Evolutionary conservation across 108 stramenopile genomes (phyloP), one percentile per base, ranked within the genome.

Genomic region (Cyclotella cryptica): DNA sequence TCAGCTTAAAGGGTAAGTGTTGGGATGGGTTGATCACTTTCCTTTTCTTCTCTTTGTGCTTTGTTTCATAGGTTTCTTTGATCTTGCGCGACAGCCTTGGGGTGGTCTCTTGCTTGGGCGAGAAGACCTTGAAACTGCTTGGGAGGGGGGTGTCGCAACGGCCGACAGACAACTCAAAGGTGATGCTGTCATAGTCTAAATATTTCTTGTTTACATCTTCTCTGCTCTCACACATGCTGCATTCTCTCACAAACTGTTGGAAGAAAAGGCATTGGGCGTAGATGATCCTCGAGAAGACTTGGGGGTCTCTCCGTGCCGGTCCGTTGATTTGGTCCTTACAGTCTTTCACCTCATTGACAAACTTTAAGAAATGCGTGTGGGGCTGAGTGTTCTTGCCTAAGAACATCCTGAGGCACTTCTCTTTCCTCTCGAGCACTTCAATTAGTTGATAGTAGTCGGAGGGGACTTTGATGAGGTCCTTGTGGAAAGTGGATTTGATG

Each of bases 141-240:
- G 11, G 53, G 11, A 14, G 7, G 17, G 53, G 18, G 53, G 21
- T 14, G 7, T 54, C 53, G 53, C 17, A 11, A n/a, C 53, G 21
- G 18, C 17, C 7, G 53, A 7, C n/a, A 18, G 53, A 54, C 7
- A 7, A 14, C 53, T n/a, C 53, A 54, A 54, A 54, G 18, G 53
- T 18, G 53, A 54, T 54, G 11, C 11, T n/a, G 7, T 7, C 7
- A 19, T 18, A 54, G n/a, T 54, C 53, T 7, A 54, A n/a, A n/a
- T n/a, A 54, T n/a, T 54, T 54, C n/a, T 54, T 19, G 21, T 54
- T 54, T 7, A 54, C 53, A n/a, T 54, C 53, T 54, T 54, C 53
- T 54, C 53, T 54, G 18, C 7, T n/a, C 53, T 54, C 53, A 54
- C 53, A 54, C 7, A n/a, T 54, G 53, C 53, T 54, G 18, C 53